Evolutionary conservation across 129 eudicot genomes (phyloP), one percentile per base, ranked within the genome.

Genomic region (Silybum marianum): DNA sequence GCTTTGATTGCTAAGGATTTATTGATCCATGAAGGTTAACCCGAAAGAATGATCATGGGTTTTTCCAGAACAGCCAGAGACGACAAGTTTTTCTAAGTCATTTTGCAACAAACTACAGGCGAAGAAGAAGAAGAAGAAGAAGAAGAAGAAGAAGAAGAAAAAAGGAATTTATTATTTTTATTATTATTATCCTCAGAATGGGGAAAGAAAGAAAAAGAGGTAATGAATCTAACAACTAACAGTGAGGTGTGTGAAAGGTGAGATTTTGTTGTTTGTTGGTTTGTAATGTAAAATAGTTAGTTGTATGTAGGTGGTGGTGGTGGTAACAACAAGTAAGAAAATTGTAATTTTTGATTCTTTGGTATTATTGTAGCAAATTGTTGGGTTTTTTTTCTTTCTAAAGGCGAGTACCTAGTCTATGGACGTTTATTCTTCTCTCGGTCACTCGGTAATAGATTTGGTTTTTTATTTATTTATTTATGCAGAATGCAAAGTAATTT

Each of bases 1-100:
- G 93, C 97, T 6, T 85, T 95, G 54, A 87, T 92, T 78, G 84
- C 97, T 4, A 92, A 95, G 89, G 97, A 91, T 66, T 93, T 89
- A 81, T 83, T 88, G 89, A 89, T 95, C 82, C 99, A 92, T 71
- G 97, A 92, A 90, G 93, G 91, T 72, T 89, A 86, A 75, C 44
- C 66, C 70, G 22, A 81, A 71, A 51, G 23, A 10, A 71, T 75
- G 63, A 25, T 58, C 2, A 65, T 16, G 78, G 73, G 79, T 74
- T 83, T 40, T 28, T 28, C 79, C 51, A 69, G 42, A 36, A 24
- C 40, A 78, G 79, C 25, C 69, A 73, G 83, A 62, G 68, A 74
- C 79, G 79, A 42, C 46, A 63, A 30, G 65, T 76, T 40, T 23
- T 58, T 23, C 6, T 51, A 12, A 79, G 19, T 63, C 75, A 66